Percentiles rank a stretch among this genome's conserved stretches.
These are phyloP conservation scores for Wallemia ichthyophaga DNA, from an alignment of 1,284 basidiomycete genomes.

Conservation along the genomic window DNA sequence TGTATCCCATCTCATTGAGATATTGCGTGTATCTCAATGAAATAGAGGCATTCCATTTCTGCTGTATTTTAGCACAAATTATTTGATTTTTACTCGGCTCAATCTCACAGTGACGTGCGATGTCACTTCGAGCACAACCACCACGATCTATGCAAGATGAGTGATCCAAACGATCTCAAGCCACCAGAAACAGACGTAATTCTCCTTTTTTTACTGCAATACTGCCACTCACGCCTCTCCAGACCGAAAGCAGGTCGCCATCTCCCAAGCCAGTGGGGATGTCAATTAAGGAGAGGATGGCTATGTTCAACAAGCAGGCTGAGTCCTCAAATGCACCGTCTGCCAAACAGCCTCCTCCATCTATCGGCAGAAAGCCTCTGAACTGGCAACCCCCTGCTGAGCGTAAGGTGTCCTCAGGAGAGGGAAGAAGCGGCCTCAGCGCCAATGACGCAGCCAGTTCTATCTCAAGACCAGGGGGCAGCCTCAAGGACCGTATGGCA, in stretches of 20 bases:
- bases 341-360: neutral
- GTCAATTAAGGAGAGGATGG: constrained; percentile 7
- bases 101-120: too few species aligned
- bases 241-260: neutral
- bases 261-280: constrained; percentile 1
- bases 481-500: constrained; percentile 1
- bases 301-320: neutral
- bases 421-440: neutral
- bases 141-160: neutral
- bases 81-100: too few species aligned
- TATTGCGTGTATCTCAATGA: too few species aligned
- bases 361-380: neutral
- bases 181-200: neutral
- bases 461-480: neutral
- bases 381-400: neutral
- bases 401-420: neutral
- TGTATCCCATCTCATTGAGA: too few species aligned
- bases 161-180: neutral
- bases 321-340: neutral
- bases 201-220: neutral
- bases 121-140: neutral
- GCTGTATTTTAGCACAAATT: too few species aligned
- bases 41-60: too few species aligned
- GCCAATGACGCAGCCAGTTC: neutral
- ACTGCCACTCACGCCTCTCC: neutral